Percentiles rank a stretch among this genome's conserved stretches.
Evolutionary conservation across 2,329 filamentous ascomycete species (phyloP).

Genomic region (Xylariaceae sp.): DNA sequence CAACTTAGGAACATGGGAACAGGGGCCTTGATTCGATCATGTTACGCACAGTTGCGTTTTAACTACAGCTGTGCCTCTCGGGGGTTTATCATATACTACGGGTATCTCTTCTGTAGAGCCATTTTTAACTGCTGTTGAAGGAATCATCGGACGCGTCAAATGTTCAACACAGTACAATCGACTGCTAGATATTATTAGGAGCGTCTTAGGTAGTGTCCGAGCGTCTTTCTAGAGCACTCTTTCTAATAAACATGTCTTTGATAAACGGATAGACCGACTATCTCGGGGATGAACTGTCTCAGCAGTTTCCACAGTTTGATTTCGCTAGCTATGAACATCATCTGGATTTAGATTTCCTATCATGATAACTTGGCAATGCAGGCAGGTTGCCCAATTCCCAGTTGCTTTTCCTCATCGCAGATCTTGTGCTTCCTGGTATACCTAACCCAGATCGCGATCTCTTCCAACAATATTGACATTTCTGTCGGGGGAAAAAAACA

Average conservation of each 20-base stretch:
- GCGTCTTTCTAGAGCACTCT: not conserved
- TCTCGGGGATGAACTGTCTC: constrained; percentile 22
- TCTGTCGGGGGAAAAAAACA: no score
- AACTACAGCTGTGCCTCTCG: no score
- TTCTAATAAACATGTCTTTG: constrained; percentile 17
- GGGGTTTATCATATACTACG: no score
- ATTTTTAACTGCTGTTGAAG: not conserved
- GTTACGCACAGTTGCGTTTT: not conserved
- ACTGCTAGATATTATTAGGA: not conserved
- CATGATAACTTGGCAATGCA: no score
- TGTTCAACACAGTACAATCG: constrained; percentile 15
- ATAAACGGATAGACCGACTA: not conserved
- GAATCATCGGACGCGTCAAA: constrained; percentile 2
- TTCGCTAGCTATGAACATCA: constrained; percentile 11
- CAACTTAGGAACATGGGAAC: not conserved
- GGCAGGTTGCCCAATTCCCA: not conserved
- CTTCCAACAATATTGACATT: not conserved
- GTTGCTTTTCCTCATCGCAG: not conserved
- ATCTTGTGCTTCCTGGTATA: not conserved
- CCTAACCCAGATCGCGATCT: constrained; percentile 12
- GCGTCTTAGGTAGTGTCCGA: not conserved
- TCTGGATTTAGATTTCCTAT: not conserved
- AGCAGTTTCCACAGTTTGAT: constrained; percentile 19
- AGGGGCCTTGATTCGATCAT: not conserved
- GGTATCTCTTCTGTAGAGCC: not conserved